A percentile compares a stretch with the other conserved stretches of the same genome.
phyloP scores from a whole-genome alignment of 2,329 filamentous ascomycete species.

The Dothideomycetidae sp. region DNA sequence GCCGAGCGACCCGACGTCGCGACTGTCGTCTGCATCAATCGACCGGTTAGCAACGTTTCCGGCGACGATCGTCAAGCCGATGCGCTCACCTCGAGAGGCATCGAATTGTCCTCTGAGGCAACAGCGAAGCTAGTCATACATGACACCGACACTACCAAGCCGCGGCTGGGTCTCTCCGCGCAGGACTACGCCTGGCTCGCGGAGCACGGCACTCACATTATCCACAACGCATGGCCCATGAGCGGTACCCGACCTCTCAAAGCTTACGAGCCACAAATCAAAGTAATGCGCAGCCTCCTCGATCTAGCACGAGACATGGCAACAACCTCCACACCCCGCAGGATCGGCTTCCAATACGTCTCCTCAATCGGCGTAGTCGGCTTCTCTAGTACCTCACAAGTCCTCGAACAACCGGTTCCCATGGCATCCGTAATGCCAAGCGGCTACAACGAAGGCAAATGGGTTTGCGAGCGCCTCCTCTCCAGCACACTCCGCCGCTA shows the following conservation, averaged over 20 bases:
- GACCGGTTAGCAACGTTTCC: conserved; percentile 21
- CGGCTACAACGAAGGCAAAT: conserved; percentile 42
- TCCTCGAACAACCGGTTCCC: conserved; percentile 31
- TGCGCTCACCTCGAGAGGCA: conserved; percentile 15
- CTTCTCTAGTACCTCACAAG: conserved; percentile 17
- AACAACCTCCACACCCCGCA: conserved; percentile 13
- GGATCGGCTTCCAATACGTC: conserved; percentile 27
- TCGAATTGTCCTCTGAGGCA: conserved; percentile 23
- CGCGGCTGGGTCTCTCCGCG: conserved; percentile 33
- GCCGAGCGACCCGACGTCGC: conserved; percentile 19
- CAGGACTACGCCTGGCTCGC: conserved; percentile 27
- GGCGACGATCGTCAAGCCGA: neutral
- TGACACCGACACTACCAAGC: conserved; percentile 34
- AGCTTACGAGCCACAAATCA: conserved; percentile 38
- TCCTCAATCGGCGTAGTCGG: conserved; percentile 31
- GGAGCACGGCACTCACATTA: conserved; percentile 33
- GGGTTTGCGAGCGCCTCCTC: conserved; percentile 36
- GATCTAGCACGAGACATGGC: conserved; percentile 28
- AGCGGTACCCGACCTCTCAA: conserved; percentile 38
- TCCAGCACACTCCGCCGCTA: conserved; percentile 33
- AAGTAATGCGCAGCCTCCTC: conserved; percentile 37
- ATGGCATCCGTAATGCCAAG: conserved; percentile 30
- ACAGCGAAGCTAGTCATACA: conserved; percentile 32
- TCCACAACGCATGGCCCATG: conserved; percentile 43
- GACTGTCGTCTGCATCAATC: conserved; percentile 35